A percentile compares a stretch with the other conserved stretches of the same genome.
Conservation (phyloP, 257 asterid genomes). For the Capsicum rhomboideum region DNA sequence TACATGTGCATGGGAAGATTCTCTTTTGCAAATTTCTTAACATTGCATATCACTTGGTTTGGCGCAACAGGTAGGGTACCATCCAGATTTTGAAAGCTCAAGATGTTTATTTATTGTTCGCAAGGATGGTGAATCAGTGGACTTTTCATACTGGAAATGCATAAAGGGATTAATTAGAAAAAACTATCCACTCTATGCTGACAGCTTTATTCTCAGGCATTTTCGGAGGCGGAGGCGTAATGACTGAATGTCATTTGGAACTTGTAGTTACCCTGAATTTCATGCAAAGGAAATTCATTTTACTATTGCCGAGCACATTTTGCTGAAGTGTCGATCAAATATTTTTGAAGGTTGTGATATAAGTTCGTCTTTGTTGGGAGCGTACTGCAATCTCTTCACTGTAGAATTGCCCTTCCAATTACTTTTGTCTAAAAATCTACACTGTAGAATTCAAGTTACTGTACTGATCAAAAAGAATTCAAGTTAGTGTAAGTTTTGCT, state of each 20-base stretch:
- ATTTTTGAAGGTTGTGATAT: neutral
- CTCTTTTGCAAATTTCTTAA: neutral
- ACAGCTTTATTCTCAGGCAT: conserved; percentile 81
- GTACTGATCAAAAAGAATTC: neutral
- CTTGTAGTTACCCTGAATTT: neutral
- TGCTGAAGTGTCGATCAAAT: neutral
- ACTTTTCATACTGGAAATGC: conserved; percentile 98
- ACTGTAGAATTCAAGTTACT: neutral
- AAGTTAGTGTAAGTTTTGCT: conserved; percentile 5
- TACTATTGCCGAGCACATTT: neutral
- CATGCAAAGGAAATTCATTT: conserved; percentile 1
- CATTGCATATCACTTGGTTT: conserved; percentile 3
- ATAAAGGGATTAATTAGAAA: conserved; percentile 81
- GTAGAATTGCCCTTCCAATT: neutral
- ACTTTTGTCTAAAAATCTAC: neutral
- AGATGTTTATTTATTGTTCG: conserved; percentile 88
- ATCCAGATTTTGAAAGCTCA: conserved; percentile 74
- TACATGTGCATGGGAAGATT: no score
- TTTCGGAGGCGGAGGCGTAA: conserved; percentile 52
- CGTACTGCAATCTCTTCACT: neutral
- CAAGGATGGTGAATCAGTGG: conserved; percentile 80
- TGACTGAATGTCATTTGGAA: conserved; percentile 30
- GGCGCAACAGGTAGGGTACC: conserved; percentile 76
- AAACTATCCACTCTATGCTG: conserved; percentile 87
- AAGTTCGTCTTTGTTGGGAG: neutral